Evolutionary conservation across 2,329 filamentous ascomycete species (phyloP).

Genomic region (Monilinia vaccinii-corymbosi): DNA sequence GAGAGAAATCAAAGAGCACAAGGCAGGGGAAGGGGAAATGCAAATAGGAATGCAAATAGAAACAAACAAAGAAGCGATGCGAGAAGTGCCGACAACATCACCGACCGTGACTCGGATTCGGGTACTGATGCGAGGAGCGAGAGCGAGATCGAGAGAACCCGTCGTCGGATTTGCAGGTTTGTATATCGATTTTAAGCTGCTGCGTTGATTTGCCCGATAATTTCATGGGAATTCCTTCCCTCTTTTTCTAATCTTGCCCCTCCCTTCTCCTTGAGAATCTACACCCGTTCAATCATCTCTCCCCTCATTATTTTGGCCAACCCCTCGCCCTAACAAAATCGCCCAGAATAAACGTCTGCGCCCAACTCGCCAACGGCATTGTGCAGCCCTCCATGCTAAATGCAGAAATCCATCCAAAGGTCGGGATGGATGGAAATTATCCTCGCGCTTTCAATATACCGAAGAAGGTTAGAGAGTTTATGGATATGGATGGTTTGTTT

Average conservation of each 20-base stretch:
- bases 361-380: slow-evolving; percentile 18
- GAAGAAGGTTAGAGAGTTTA: slow-evolving; percentile 15
- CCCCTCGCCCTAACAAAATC: background rate
- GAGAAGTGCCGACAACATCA: background rate
- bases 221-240: too few relatives aligned
- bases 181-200: too few relatives aligned
- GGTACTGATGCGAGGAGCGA: background rate
- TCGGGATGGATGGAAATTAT: slow-evolving; percentile 11
- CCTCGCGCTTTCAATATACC: slow-evolving; percentile 19
- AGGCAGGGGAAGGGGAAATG: background rate
- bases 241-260: too few relatives aligned
- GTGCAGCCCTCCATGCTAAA: slow-evolving; percentile 11
- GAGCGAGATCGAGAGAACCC: too few relatives aligned
- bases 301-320: background rate
- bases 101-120: background rate
- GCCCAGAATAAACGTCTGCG: slow-evolving; percentile 17
- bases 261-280: background rate
- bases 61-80: background rate
- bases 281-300: too few relatives aligned
- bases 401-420: slow-evolving; percentile 21
- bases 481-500: slow-evolving; percentile 16
- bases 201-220: too few relatives aligned
- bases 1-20: background rate
- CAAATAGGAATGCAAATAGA: background rate
- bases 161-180: too few relatives aligned